A percentile compares a stretch with the other conserved stretches of the same genome.
These are phyloP conservation scores for Gomphus bonarii DNA, from an alignment of 1,284 basidiomycete genomes.

Conservation along the genomic window DNA sequence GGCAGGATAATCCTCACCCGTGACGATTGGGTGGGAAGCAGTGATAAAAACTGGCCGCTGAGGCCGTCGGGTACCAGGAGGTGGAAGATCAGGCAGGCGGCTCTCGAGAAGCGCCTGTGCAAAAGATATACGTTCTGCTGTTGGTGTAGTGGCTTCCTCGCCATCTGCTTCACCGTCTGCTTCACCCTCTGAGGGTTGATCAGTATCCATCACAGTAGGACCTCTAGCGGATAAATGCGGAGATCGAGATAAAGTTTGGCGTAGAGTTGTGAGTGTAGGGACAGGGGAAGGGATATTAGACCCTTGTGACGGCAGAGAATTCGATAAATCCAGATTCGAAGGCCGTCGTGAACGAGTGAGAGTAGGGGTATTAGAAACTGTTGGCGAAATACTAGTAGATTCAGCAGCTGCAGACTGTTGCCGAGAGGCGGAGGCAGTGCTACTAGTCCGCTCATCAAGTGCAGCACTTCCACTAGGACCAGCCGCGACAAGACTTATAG, in stretches of 20 bases:
- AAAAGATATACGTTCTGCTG: slow-evolving; percentile 54
- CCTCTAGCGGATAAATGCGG: slow-evolving; percentile 13
- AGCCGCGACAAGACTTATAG: slow-evolving; percentile 68
- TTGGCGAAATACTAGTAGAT: slow-evolving; percentile 9
- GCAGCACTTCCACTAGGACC: slow-evolving; percentile 68
- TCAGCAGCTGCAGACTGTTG: slow-evolving; percentile 5
- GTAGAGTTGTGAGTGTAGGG: slow-evolving; percentile 51
- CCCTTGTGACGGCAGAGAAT: not conserved
- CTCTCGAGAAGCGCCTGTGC: slow-evolving; percentile 68
- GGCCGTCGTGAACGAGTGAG: slow-evolving; percentile 24
- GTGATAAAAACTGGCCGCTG: slow-evolving; percentile 59
- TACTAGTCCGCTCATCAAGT: slow-evolving; percentile 71
- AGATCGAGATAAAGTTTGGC: slow-evolving; percentile 38
- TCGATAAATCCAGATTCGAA: slow-evolving; percentile 15
- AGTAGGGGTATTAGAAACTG: slow-evolving; percentile 35
- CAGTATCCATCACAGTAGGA: slow-evolving; percentile 21
- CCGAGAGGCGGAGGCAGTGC: slow-evolving; percentile 10
- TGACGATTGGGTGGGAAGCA: slow-evolving; percentile 25
- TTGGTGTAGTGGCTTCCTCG: slow-evolving; percentile 34
- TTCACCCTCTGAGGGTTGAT: slow-evolving; percentile 29
- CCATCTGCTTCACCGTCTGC: slow-evolving; percentile 51
- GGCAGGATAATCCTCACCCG: slow-evolving; percentile 27
- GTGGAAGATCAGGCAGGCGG: slow-evolving; percentile 61
- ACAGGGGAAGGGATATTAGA: slow-evolving; percentile 35
- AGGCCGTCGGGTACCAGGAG: slow-evolving; percentile 48